Evolutionary conservation across 257 asterid genomes (phyloP), one percentile per base, ranked within the genome.

Genomic region (Voacanga thouarsii): DNA sequence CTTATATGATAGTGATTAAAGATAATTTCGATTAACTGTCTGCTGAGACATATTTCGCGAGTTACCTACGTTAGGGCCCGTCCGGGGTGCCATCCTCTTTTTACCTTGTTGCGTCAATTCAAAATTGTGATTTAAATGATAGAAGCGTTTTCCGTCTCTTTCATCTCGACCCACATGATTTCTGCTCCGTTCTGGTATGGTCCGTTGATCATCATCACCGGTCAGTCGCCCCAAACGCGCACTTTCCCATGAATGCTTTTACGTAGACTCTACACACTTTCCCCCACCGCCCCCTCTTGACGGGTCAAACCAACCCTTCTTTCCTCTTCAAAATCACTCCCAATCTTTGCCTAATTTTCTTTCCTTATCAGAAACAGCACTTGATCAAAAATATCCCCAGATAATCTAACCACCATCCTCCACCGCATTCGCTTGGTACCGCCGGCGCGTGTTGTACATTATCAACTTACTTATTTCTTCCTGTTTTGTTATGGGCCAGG

Each of bases 401-500:
- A 16, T 33, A 73, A 33, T 14, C 18, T 39, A 45, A 45, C 50
- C 26, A 45, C n/a, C 44, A 14, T 26, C 37, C 7, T 7, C 15
- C 37, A 28, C 37, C 43, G 51, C 24, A 3, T 24, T 19, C 28
- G 11, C 33, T 8, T 14, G 28, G 24, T 26, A 14, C 12, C 50
- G 76, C 50, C 70, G 82, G 73, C 75, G 85, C 68, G 79, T 78
- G 68, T 63, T 5, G 12, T 44, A 21, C 72, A 6, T 16, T 33
- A 5, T 33, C 50, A 60, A 26, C 7, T 6, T 10, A 23, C 1
- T 18, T 12, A 14, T 26, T 23, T 37, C 0, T 61, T 14, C 0
- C 5, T 18, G 2, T 70, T 19, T 51, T 5, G 26, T 43, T 28
- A 84, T 84, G 87, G 87, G 87, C 5, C 87, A 84, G 76, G 77